These are phyloP conservation scores for Spinacia oleracea DNA, from an alignment of 179 eudicot species.

Conservation along the genomic window DNA sequence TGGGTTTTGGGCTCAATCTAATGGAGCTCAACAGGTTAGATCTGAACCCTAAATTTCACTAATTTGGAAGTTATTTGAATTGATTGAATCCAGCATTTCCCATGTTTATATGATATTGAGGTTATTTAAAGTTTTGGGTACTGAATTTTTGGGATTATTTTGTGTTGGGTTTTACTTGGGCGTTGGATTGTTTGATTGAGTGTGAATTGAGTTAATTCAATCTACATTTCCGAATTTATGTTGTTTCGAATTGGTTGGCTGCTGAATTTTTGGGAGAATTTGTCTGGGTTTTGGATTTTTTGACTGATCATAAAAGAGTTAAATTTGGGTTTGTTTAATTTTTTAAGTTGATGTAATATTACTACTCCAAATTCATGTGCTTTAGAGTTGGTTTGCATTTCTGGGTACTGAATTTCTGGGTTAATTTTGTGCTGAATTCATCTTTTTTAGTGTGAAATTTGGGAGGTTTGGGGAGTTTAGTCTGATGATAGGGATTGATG, in stretches of 20 bases:
- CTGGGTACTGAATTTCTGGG: not conserved
- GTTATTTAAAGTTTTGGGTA: not conserved
- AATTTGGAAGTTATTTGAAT: not conserved
- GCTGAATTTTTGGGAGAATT: not conserved
- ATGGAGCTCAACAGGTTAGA: conserved; percentile 66
- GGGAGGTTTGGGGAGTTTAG: not conserved
- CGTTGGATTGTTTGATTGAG: not conserved
- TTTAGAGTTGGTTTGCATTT: not conserved
- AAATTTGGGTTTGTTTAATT: not conserved
- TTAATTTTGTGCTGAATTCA: not conserved
- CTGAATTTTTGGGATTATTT: not conserved
- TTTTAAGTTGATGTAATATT: not conserved
- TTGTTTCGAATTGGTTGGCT: not conserved
- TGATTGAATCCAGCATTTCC: not conserved
- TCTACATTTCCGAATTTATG: too few species aligned
- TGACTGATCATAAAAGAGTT: not conserved
- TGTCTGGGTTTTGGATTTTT: not conserved
- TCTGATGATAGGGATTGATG: conserved; percentile 9
- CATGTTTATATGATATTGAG: not conserved
- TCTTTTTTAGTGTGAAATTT: not conserved
- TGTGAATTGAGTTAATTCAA: not conserved
- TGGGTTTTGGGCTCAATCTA: conserved; percentile 68
- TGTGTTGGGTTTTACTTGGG: not conserved
- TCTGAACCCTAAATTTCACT: conserved; percentile 18
- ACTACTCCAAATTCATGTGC: not conserved